These are phyloP conservation scores for Rhynchospora pubera DNA, from an alignment of 176 grass and related monocot species.

Conservation along the genomic window DNA sequence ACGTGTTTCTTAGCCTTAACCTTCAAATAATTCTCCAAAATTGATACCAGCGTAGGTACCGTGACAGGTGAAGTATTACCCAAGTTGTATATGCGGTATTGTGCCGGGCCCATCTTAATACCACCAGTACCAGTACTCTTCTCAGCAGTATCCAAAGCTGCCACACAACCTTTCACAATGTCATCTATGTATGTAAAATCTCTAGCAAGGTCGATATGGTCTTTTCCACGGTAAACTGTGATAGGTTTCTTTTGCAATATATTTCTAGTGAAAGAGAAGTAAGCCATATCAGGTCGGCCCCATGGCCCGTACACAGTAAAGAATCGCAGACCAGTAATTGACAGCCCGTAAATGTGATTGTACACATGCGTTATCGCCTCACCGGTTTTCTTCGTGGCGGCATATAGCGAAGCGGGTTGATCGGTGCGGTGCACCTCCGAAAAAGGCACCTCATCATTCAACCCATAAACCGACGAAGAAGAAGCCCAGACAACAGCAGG, in stretches of 20 bases:
- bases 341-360: conserved; percentile 47
- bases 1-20: conserved; percentile 34
- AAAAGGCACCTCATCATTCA: conserved; percentile 34
- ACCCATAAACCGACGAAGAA: conserved; percentile 43
- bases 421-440: conserved; percentile 38
- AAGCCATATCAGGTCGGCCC: conserved; percentile 49
- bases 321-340: conserved; percentile 42
- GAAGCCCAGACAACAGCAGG: conserved; percentile 44
- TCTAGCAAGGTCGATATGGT: conserved; percentile 25
- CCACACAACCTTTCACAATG: conserved; percentile 44
- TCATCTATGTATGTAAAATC: conserved; percentile 55
- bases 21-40: conserved; percentile 32
- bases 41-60: conserved; percentile 28
- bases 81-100: conserved; percentile 38
- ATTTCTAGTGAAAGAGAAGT: conserved; percentile 44
- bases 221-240: conserved; percentile 27
- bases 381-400: conserved; percentile 45
- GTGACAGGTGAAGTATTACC: conserved; percentile 45
- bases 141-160: conserved; percentile 28
- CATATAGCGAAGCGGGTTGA: conserved; percentile 39
- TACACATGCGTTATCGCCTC: conserved; percentile 45
- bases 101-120: conserved; percentile 27
- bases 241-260: conserved; percentile 44
- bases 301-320: conserved; percentile 49
- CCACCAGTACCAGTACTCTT: conserved; percentile 42